Base-by-base conservation (phyloP, 1,284 basidiomycete species). In the Cryptococcus sp. region DNA sequence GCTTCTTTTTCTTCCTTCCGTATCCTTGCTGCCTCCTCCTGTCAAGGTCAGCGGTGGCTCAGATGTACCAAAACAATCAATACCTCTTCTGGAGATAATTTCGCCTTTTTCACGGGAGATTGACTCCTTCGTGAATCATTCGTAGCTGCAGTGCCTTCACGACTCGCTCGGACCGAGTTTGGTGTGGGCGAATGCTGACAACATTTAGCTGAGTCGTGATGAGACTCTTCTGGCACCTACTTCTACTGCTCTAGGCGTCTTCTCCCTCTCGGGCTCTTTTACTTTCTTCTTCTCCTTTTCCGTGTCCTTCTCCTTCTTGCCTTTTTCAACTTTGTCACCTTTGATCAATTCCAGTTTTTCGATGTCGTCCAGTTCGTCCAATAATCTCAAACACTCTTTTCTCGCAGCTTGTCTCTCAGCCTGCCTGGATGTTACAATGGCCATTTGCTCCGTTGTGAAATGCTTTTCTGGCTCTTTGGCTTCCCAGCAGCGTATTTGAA, bases 401-500 rank as follows among this genome's bases (percentile, higher is more conserved):
- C 71, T 60, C 4, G 65, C 68, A 5, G 37, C 32, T n/a, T 62
- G 60, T n/a, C 71, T 48, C 37, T 68, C 67, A 1, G 31, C 46
- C 31, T 61, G 62, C 11, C 67, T 59, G 0, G 52, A 37, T 10
- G 47, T 8, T 3, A 71, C 31, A 5, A 50, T 52, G 10, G 59
- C 53, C 11, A 62, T 45, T 45, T 65, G 63, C 4, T 69, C 66
- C 11, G 56, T 49, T 2, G 66, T 58, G 48, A 71, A 66, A 48
- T 66, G 65, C 45, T 60, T 58, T 15, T 61, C 59, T 7, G 65
- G 44, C 30, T 72, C 64, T 33, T 53, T 65, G 14, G 65, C 70
- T 44, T 74, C 71, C 72, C 72, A 74, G 50, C 61, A 62, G 7
- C 64, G 53, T 44, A 72, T 69, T 52, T 74, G 72, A 4, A 74